These are phyloP conservation scores for Dothistroma septosporum DNA, from an alignment of 2,329 filamentous ascomycete genomes.

Conservation along the genomic window DNA sequence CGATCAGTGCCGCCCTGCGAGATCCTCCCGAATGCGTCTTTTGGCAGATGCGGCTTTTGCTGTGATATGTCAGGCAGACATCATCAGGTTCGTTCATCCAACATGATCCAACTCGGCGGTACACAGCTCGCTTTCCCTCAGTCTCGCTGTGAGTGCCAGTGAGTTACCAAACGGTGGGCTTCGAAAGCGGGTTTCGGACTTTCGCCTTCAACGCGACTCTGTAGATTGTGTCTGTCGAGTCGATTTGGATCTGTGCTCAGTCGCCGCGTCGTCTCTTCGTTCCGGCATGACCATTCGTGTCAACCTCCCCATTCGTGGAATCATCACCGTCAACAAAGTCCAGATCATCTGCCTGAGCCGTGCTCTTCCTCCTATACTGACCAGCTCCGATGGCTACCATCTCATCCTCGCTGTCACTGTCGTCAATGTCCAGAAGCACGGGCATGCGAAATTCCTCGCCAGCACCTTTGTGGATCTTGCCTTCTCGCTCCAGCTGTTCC, in stretches of 20 bases:
- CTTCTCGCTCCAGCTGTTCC: slow-evolving; percentile 40
- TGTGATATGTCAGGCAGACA: not conserved
- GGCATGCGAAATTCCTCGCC: slow-evolving; percentile 74
- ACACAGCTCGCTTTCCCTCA: not conserved
- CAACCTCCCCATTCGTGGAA: slow-evolving; percentile 19
- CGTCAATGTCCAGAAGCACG: slow-evolving; percentile 84
- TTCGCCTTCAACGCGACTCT: too few relatives aligned
- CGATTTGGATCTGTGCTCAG: slow-evolving; percentile 4
- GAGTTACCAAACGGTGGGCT: not conserved
- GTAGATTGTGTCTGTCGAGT: not conserved
- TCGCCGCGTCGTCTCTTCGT: slow-evolving; percentile 24
- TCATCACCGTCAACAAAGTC: slow-evolving; percentile 28
- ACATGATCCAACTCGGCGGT: not conserved
- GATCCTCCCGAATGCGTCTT: not conserved
- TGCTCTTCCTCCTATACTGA: slow-evolving; percentile 80
- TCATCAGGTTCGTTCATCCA: not conserved
- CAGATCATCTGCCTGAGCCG: slow-evolving; percentile 48
- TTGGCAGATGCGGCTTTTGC: not conserved
- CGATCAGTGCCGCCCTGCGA: not conserved
- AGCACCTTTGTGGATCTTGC: slow-evolving; percentile 45
- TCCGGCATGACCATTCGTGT: slow-evolving; percentile 22
- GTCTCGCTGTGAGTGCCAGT: too few relatives aligned
- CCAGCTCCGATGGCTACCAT: slow-evolving; percentile 64
- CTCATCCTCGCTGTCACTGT: slow-evolving; percentile 95
- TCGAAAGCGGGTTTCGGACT: not conserved